Evolutionary conservation across 345 rosid species (phyloP).

Genomic region (Crucihimalaya himalaica): DNA sequence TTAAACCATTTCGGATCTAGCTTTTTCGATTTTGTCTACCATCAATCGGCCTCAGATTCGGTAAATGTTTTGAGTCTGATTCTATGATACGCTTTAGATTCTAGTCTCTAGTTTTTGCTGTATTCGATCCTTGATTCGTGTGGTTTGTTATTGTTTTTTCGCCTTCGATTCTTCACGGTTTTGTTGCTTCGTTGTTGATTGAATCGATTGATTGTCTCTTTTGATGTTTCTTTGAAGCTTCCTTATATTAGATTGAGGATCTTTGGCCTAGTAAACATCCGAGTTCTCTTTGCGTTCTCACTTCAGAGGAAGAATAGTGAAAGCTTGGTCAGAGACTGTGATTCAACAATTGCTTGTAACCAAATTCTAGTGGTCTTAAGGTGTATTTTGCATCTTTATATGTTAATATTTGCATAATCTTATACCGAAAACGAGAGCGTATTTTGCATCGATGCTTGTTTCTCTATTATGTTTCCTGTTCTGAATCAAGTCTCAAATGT

Average conservation of each 20-base stretch:
- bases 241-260: neutral
- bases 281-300: neutral
- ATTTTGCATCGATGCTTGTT: neutral
- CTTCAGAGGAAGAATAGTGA: neutral
- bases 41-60: constrained; percentile 20
- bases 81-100: neutral
- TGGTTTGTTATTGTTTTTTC: neutral
- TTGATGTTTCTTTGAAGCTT: neutral
- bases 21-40: neutral
- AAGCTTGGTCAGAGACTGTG: neutral
- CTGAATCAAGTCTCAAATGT: neutral
- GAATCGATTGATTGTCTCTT: neutral
- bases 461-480: too few species aligned
- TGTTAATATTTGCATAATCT: neutral
- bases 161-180: neutral
- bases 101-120: neutral
- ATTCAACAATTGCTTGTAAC: neutral
- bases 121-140: neutral
- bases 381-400: neutral
- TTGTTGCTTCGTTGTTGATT: neutral
- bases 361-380: neutral
- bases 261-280: neutral
- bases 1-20: constrained; percentile 9
- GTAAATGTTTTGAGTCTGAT: neutral
- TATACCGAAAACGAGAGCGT: neutral